Conservation (phyloP, 1,284 basidiomycete genomes). For the Mycena sp. region DNA sequence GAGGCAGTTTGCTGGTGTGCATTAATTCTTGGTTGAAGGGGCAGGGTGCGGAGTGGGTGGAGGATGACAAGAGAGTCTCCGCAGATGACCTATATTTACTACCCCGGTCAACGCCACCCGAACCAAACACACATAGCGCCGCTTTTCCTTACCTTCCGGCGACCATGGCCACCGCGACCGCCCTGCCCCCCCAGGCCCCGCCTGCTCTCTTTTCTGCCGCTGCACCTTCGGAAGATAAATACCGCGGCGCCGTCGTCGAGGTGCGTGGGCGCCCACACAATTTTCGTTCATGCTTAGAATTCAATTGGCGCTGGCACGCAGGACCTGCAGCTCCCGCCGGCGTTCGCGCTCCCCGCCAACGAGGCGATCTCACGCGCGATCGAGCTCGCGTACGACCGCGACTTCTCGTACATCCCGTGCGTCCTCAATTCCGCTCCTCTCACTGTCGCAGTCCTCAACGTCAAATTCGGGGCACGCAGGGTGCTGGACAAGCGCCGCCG, state of each 20-base stretch:
- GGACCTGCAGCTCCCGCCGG: constrained; percentile 91
- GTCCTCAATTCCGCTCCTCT: constrained; percentile 14
- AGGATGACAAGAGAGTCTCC: not conserved
- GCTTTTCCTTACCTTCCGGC: no score
- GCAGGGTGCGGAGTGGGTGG: no score
- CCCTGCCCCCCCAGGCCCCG: no score
- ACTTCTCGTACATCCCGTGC: constrained; percentile 92
- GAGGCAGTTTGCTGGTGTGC: no score
- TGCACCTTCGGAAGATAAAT: no score
- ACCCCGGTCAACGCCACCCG: no score
- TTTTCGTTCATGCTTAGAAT: no score
- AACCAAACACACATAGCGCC: no score
- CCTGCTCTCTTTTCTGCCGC: not conserved
- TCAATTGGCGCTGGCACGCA: constrained; percentile 38
- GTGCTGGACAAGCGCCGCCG: constrained; percentile 78
- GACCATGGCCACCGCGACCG: no score
- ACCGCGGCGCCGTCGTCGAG: not conserved
- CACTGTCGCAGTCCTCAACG: not conserved
- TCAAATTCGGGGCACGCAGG: constrained; percentile 48
- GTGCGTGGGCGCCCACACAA: no score
- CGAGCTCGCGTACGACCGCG: constrained; percentile 88
- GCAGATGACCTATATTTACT: not conserved
- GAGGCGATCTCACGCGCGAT: constrained; percentile 81
- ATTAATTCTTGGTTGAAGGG: no score
- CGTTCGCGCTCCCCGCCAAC: constrained; percentile 80